phyloP scores from a whole-genome alignment of 176 grass and related monocot species.

The Aegilops bicornis region DNA sequence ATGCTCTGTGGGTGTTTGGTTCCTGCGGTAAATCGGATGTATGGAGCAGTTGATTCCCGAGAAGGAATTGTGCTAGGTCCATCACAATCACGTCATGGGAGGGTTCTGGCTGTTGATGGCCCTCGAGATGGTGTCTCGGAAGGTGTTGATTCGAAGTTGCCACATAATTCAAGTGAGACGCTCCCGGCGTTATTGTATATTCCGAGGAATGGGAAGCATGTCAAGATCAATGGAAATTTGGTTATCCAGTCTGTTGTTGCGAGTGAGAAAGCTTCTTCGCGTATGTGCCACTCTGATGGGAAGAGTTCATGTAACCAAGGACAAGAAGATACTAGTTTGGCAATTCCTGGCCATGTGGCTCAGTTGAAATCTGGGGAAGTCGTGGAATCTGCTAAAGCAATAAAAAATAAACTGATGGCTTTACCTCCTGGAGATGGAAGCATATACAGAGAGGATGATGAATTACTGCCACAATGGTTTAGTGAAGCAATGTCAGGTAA shows the following conservation, averaged over 20 bases:
- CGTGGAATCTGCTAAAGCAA: constrained; percentile 20
- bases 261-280: constrained; percentile 47
- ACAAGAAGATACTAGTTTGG: constrained; percentile 44
- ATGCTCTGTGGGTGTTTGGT: constrained; percentile 44
- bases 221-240: constrained; percentile 72
- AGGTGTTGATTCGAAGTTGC: constrained; percentile 15
- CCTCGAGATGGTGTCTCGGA: constrained; percentile 5
- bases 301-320: constrained; percentile 23
- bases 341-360: constrained; percentile 42
- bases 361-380: constrained; percentile 33
- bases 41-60: background rate
- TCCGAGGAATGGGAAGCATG: constrained; percentile 68
- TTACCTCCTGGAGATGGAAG: constrained; percentile 43
- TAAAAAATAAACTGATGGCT: constrained; percentile 42
- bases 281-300: constrained; percentile 18
- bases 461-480: constrained; percentile 67
- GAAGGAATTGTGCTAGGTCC: constrained; percentile 8
- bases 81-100: constrained; percentile 34
- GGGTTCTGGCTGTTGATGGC: constrained; percentile 49
- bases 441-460: constrained; percentile 51
- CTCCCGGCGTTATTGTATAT: constrained; percentile 57
- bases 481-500: constrained; percentile 77
- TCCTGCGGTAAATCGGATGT: constrained; percentile 33
- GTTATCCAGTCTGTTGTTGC: constrained; percentile 64
- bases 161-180: constrained; percentile 36